Evolutionary conservation across 192 early-diverging fungal genomes (phyloP), one percentile per base, ranked within the genome.

Genomic region (Backusella tarrabulga): DNA sequence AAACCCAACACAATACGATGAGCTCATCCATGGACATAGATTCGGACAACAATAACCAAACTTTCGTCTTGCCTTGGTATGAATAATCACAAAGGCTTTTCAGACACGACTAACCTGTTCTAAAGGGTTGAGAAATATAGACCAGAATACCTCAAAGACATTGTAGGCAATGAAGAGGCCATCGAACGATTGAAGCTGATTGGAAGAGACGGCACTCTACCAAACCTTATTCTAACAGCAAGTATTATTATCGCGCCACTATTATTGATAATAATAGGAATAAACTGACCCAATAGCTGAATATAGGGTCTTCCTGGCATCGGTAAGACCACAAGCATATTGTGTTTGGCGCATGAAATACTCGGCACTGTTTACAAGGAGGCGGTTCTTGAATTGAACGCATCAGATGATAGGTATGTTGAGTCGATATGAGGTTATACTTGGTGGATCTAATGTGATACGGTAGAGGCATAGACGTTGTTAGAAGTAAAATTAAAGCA

Each of bases 261-360:
- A 50, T 0, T 34, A 32, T 54, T 40, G 7, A 44, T 4, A 11
- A 36, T 14, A 21, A 40, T 0, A 6, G 15, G 6, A 35, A 9
- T 12, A 52, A 4, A 23, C 42, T 5, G 74, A n/a, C n/a, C 71
- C 1, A 26, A 34, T 21, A 23, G 9, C 9, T 12, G n/a, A 35
- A 11, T 19, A 34, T 75, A 92, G 89, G 96, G 98, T 21, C 86
- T 94, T 14, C 98, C 98, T 0, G 98, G 98, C 71, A 98, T 98
- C 70, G 98, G 98, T 71, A 99, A 99, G 80, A 99, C 98, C 3
- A 99, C 97, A 1, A 95, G 94, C 72, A 95, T 99, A 68, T 85
- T 95, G 19, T 98, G 96, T 68, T 86, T 99, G 29, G 97, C 97
- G 4, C 90, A 94, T 78, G 94, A 95, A 80, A 83, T 99, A 34